Percentiles rank a stretch among this genome's conserved stretches.
Evolutionary conservation across 495 filamentous ascomycete genomes (phyloP).

Genomic region (Choiromyces venosus): DNA sequence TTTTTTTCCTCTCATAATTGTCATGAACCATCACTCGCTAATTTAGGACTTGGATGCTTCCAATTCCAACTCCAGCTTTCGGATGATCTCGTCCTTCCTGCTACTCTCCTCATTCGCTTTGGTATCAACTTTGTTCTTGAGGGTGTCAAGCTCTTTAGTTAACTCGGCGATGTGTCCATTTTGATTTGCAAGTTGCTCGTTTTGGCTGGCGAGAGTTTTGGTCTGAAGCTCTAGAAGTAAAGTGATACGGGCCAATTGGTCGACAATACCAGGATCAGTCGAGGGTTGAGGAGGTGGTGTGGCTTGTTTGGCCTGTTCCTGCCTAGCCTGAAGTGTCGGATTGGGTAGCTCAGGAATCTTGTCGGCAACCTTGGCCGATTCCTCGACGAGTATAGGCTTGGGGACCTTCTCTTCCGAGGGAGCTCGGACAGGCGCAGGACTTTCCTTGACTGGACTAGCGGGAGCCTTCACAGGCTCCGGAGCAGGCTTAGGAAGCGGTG

Average conservation of each 20-base stretch:
- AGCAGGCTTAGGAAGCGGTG: constrained; percentile 44
- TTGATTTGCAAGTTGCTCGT: constrained; percentile 54
- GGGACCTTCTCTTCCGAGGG: constrained; percentile 43
- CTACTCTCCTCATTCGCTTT: constrained; percentile 48
- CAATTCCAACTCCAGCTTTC: constrained; percentile 63
- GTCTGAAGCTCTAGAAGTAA: constrained; percentile 31
- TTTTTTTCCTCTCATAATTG: constrained; percentile 10
- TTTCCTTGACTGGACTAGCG: constrained; percentile 51
- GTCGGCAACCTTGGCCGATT: constrained; percentile 37
- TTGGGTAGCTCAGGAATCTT: constrained; percentile 23
- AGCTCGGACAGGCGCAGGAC: constrained; percentile 50
- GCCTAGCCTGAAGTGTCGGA: constrained; percentile 20
- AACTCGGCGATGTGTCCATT: constrained; percentile 59
- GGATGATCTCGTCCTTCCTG: constrained; percentile 60
- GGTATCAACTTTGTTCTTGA: constrained; percentile 61
- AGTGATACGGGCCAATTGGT: constrained; percentile 37
- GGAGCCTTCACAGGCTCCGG: constrained; percentile 51
- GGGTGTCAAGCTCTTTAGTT: constrained; percentile 61
- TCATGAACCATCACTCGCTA: constrained; percentile 30
- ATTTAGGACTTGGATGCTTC: constrained; percentile 51
- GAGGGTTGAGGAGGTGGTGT: constrained; percentile 35
- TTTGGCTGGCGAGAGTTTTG: constrained; percentile 18
- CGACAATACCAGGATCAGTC: constrained; percentile 28
- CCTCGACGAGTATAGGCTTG: constrained; percentile 21
- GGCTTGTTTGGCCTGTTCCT: constrained; percentile 46